Percentiles rank a stretch among this genome's conserved stretches.
These are phyloP conservation scores for Fusarium redolens DNA, from an alignment of 2,329 filamentous ascomycete genomes.

Conservation along the genomic window DNA sequence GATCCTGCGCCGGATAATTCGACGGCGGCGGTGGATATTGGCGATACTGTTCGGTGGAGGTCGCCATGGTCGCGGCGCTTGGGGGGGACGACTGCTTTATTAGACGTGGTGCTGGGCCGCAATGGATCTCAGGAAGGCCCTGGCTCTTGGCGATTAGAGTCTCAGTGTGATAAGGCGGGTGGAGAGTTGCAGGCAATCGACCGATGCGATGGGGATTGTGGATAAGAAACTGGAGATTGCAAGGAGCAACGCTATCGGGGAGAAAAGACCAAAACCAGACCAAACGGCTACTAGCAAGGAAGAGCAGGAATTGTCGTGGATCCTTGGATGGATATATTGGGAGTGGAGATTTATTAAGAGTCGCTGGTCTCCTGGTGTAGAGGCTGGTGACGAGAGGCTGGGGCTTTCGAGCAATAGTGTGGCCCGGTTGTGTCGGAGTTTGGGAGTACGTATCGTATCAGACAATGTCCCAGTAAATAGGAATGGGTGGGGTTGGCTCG, in stretches of 20 bases:
- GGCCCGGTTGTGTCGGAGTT: slow-evolving; percentile 44
- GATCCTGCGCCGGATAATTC: slow-evolving; percentile 41
- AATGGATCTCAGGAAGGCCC: slow-evolving; percentile 39
- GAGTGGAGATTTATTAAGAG: slow-evolving; percentile 45
- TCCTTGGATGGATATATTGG: slow-evolving; percentile 43
- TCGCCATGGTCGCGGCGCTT: slow-evolving; percentile 52
- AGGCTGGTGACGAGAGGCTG: slow-evolving; percentile 42
- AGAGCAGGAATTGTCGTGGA: slow-evolving; percentile 35
- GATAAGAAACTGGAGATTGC: slow-evolving; percentile 30
- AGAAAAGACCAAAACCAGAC: slow-evolving; percentile 36
- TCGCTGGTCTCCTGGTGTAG: slow-evolving; percentile 11
- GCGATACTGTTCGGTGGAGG: slow-evolving; percentile 48
- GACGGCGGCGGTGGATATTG: slow-evolving; percentile 45
- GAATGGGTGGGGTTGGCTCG: slow-evolving; percentile 34
- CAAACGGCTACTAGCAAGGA: slow-evolving; percentile 47
- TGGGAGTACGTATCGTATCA: slow-evolving; percentile 36
- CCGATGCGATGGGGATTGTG: slow-evolving; percentile 42
- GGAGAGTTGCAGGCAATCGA: slow-evolving; percentile 41
- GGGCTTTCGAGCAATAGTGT: slow-evolving; percentile 35
- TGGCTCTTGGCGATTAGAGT: slow-evolving; percentile 38
- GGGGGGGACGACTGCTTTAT: slow-evolving; percentile 51
- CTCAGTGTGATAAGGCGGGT: slow-evolving; percentile 42
- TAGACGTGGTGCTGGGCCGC: slow-evolving; percentile 37
- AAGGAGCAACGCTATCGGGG: slow-evolving; percentile 37
- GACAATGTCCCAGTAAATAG: slow-evolving; percentile 22